Evolutionary conservation across 2,329 filamentous ascomycete genomes (phyloP).

Genomic region (Aspergillus latus): DNA sequence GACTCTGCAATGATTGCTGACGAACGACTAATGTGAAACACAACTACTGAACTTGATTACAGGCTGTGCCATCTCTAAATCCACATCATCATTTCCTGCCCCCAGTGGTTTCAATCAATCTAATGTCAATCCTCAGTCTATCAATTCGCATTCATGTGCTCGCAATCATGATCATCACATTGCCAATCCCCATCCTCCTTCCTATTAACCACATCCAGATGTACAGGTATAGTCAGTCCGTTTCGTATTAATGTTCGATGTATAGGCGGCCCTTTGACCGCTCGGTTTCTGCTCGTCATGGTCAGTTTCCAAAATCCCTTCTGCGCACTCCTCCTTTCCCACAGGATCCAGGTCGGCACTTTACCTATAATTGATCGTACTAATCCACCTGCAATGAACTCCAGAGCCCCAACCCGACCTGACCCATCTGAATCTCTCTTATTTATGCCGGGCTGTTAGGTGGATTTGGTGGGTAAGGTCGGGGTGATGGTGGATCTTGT

Average conservation of each 20-base stretch:
- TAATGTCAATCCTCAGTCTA: conserved; percentile 8
- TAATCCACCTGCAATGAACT: neutral
- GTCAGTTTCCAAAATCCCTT: no score
- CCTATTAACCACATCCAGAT: conserved; percentile 5
- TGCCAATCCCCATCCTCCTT: neutral
- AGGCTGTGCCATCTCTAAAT: no score
- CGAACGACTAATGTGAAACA: no score
- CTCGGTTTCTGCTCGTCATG: conserved; percentile 4
- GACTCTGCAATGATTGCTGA: no score
- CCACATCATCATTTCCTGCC: neutral
- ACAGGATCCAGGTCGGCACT: no score
- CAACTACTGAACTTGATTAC: no score
- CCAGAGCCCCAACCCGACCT: neutral
- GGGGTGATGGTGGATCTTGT: conserved; percentile 31
- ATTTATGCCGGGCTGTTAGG: conserved; percentile 40
- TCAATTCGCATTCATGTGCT: neutral
- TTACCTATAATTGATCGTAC: conserved; percentile 8
- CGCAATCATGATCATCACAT: neutral
- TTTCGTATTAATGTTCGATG: conserved; percentile 4
- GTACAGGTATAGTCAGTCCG: conserved; percentile 5
- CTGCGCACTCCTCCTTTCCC: neutral
- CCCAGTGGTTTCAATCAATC: neutral
- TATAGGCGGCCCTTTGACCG: conserved; percentile 9
- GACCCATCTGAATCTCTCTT: neutral
- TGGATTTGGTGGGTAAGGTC: conserved; percentile 41